Evolutionary conservation across 2,329 filamentous ascomycete genomes (phyloP), one percentile per base, ranked within the genome.

Genomic region (Lojkania enalia): DNA sequence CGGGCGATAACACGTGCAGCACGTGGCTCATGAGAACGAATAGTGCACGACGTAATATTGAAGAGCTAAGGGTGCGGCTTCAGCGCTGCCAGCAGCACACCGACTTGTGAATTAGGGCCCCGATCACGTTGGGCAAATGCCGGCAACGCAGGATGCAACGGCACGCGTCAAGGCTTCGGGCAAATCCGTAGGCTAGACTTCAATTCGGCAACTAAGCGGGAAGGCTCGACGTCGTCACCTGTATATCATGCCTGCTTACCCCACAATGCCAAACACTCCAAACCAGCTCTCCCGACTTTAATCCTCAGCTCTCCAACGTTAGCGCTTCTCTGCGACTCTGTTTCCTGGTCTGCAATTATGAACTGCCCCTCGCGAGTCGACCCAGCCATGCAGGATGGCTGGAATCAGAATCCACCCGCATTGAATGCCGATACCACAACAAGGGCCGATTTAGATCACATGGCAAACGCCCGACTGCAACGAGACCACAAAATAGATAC

Each of bases 341-440:
- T 15, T 16, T 6, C 30, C 15, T 36, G 9, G 25, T 19, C 33
- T 39, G 35, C 48, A 41, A 44, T 39, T 46, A 86, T 86, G 83
- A 86, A 86, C 59, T 84, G 82, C 63, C 82, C 83, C 45, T 85
- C 82, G 4, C 74, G 81, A 54, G 81, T 76, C 21, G 82, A 86
- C 48, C 70, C 71, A 9, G 72, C 75, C 20, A 64, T 75, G 38
- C 71, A 74, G 37, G 75, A 79, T 39, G 74, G 75, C 16, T 83
- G 77, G 70, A 86, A 86, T 58, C 83, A 86, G 66, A 85, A 74
- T 51, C 83, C 83, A 1, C 71, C 76, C 43, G 71, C 72, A 2
- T 67, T 86, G 44, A 77, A 77, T 46, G 74, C 76, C n/a, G 82
- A 85, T 60, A 71, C 77, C 23, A 86, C 82, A 2, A 86, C 82